Evolutionary conservation across 371 early-diverging fungal genomes (phyloP), one percentile per base, ranked within the genome.

Genomic region (Rhizomucor miehei): DNA sequence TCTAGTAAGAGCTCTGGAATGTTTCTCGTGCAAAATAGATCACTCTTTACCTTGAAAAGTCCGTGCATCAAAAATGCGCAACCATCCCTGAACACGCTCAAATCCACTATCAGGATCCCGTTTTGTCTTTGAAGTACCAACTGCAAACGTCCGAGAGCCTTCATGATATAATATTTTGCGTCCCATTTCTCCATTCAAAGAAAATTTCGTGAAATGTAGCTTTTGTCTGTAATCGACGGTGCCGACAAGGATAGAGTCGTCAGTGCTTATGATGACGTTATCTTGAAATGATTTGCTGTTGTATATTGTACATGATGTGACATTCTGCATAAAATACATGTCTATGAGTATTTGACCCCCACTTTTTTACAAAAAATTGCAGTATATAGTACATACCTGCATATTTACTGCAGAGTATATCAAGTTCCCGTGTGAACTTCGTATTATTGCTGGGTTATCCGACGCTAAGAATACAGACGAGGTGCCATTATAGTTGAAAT

Each of bases 391-490:
- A 11, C 48, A 24, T 63, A 84, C 88, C 71, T 82, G 84, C 12
- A 87, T 58, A 63, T 94, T 92, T 43, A 95, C 89, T 39, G 83
- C 85, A 9, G 91, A 88, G 59, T 84, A 94, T 35, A 83, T 52
- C 9, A 94, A 75, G 56, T 82, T 85, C 12, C 77, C 67, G 51
- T 79, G 76, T n/a, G 63, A 65, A 51, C 79, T 80, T 51, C 77
- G 76, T 20, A 97, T 78, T 23, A 97, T 84, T 0, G 95, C 88
- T 1, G 97, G 93, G 23, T 85, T 75, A 65, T 92, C 92, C 19
- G 89, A 88, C 12, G 91, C 77, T 0, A 88, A 88, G 77, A 95
- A 93, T 14, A 95, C 85, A 57, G 79, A 71, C 6, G 49, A 62
- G 35, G 59, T 52, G n/a, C 75, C 81, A 25, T 71, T 58, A 20